Evolutionary conservation across 78 protist species (phyloP).

Genomic region (Dictyostelium citrinum): DNA sequence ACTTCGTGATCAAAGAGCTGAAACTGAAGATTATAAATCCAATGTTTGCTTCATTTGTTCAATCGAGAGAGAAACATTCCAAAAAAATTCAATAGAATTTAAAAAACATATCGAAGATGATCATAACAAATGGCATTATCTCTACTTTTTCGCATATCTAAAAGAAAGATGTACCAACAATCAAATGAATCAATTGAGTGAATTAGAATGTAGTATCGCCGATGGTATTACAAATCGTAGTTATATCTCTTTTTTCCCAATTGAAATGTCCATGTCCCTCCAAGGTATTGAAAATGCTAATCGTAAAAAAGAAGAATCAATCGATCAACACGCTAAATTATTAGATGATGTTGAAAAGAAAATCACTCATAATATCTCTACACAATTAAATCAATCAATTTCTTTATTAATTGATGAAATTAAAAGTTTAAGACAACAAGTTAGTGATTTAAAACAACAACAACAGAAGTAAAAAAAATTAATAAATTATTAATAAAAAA

Average conservation of each 20-base stretch:
- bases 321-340: not conserved
- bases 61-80: constrained; percentile 76
- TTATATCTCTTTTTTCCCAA: constrained; percentile 35
- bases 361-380: not conserved
- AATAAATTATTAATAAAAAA: no score
- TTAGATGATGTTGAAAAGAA: constrained; percentile 45
- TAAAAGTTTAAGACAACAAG: constrained; percentile 33
- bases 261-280: constrained; percentile 41
- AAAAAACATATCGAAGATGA: constrained; percentile 72
- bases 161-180: constrained; percentile 51
- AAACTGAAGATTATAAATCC: constrained; percentile 36
- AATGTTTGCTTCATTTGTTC: constrained; percentile 78
- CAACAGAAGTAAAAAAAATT: not conserved
- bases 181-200: constrained; percentile 37
- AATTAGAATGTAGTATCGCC: constrained; percentile 17
- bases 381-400: constrained; percentile 28
- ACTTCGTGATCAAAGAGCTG: constrained; percentile 44
- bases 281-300: constrained; percentile 20
- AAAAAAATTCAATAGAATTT: constrained; percentile 76
- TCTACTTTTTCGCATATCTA: constrained; percentile 78
- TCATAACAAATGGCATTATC: constrained; percentile 81
- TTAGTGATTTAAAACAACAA: constrained; percentile 17
- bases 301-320: not conserved
- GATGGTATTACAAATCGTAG: constrained; percentile 16
- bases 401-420: constrained; percentile 36